These are phyloP conservation scores for Lagenidium sp. DNA, from an alignment of 352 stramenopile species.

Conservation along the genomic window DNA sequence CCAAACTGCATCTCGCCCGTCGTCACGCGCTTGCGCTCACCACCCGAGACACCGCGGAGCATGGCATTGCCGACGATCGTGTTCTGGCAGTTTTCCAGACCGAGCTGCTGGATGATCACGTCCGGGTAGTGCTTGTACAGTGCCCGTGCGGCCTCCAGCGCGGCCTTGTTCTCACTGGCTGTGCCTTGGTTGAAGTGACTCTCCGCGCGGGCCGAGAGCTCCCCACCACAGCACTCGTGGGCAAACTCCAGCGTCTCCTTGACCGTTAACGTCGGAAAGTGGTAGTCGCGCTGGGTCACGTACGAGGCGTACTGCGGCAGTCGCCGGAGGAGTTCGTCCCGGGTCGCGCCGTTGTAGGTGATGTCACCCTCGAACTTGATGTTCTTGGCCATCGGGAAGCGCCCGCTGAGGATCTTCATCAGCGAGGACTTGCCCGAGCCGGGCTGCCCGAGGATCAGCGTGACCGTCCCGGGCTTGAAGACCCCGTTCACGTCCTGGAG, in stretches of 20 bases:
- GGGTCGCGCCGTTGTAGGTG: slow-evolving; percentile 14
- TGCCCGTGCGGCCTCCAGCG: slow-evolving; percentile 6
- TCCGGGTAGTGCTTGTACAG: slow-evolving; percentile 8
- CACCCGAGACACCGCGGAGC: slow-evolving; percentile 33
- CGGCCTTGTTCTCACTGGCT: slow-evolving; percentile 18
- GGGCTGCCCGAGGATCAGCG: slow-evolving; percentile 13
- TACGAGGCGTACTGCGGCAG: slow-evolving; percentile 23
- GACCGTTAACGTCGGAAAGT: slow-evolving; percentile 82
- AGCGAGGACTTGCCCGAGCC: slow-evolving; percentile 16
- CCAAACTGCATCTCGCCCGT: slow-evolving; percentile 62
- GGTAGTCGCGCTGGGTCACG: slow-evolving; percentile 44
- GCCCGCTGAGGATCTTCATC: slow-evolving; percentile 21
- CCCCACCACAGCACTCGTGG: slow-evolving; percentile 44
- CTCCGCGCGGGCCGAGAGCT: slow-evolving; percentile 8
- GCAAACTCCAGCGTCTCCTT: slow-evolving; percentile 88
- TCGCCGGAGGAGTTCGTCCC: slow-evolving; percentile 5
- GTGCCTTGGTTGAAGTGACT: slow-evolving; percentile 14
- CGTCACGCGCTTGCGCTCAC: slow-evolving; percentile 39
- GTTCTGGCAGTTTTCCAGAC: slow-evolving; percentile 22
- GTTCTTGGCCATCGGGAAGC: slow-evolving; percentile 11
- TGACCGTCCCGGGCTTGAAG: slow-evolving; percentile 17
- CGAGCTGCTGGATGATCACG: slow-evolving; percentile 10
- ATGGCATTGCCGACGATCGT: slow-evolving; percentile 49
- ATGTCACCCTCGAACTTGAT: slow-evolving; percentile 16
- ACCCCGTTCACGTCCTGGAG: slow-evolving; percentile 17